Evolutionary conservation across 495 filamentous ascomycete genomes (phyloP).

Genomic region (Talaromyces liani): DNA sequence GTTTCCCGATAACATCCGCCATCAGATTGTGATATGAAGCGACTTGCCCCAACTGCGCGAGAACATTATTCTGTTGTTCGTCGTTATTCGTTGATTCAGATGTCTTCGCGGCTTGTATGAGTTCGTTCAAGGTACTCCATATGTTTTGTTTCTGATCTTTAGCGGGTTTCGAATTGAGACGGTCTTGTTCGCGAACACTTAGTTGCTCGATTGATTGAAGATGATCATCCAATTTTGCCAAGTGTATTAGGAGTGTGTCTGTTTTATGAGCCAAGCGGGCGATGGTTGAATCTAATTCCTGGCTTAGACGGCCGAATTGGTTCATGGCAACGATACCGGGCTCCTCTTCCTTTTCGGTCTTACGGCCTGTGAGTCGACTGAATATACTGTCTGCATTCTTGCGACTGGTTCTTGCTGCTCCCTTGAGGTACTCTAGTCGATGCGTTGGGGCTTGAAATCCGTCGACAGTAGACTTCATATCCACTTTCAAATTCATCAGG

Average conservation of each 20-base stretch:
- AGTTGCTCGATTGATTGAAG: slow-evolving; percentile 32
- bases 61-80: slow-evolving; percentile 12
- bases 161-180: background rate
- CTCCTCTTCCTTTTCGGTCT: background rate
- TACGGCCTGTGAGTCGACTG: background rate
- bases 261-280: slow-evolving; percentile 29
- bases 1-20: slow-evolving; percentile 12
- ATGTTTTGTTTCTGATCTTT: background rate
- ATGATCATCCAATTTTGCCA: slow-evolving; percentile 35
- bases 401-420: background rate
- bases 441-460: slow-evolving; percentile 19
- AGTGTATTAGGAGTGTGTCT: slow-evolving; percentile 25
- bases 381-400: background rate
- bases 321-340: background rate
- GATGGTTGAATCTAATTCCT: slow-evolving; percentile 32
- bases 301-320: slow-evolving; percentile 28
- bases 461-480: slow-evolving; percentile 34
- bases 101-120: slow-evolving; percentile 11
- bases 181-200: slow-evolving; percentile 19
- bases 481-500: slow-evolving; percentile 33
- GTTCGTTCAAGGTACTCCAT: slow-evolving; percentile 11
- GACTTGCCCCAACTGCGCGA: slow-evolving; percentile 13
- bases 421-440: background rate
- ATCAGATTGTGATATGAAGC: slow-evolving; percentile 22
- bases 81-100: background rate